phyloP scores from a whole-genome alignment of 495 filamentous ascomycete species.

The Lasiosphaeria ovina region DNA sequence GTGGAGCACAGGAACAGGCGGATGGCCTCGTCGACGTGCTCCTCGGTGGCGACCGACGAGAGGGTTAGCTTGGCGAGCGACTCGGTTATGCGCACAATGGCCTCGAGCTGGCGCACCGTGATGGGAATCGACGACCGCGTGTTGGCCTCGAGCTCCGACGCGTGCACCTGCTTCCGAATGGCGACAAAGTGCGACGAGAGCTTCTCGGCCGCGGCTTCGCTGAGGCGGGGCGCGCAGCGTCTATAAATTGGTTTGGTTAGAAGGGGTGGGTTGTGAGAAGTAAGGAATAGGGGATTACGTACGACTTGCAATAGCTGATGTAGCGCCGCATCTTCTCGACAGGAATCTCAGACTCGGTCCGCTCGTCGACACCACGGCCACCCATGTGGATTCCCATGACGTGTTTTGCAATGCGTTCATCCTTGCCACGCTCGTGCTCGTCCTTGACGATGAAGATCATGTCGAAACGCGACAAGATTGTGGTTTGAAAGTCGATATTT shows the following conservation, averaged over 20 bases:
- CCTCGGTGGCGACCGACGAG: constrained; percentile 78
- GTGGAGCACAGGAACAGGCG: constrained; percentile 94
- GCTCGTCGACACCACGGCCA: constrained; percentile 78
- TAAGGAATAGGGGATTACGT: constrained; percentile 35
- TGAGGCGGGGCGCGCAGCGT: constrained; percentile 89
- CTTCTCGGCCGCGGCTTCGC: constrained; percentile 90
- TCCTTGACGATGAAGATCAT: constrained; percentile 99
- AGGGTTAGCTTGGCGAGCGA: constrained; percentile 89
- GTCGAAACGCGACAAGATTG: constrained; percentile 96
- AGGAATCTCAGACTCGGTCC: constrained; percentile 78
- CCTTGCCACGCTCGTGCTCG: constrained; percentile 83
- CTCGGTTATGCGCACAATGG: constrained; percentile 95
- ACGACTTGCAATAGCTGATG: constrained; percentile 96
- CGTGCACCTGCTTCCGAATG: constrained; percentile 92
- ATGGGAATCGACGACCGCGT: constrained; percentile 91
- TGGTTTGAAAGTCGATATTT: constrained; percentile 99
- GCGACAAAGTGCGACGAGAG: constrained; percentile 96
- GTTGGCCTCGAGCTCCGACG: constrained; percentile 81
- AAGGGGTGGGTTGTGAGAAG: background rate
- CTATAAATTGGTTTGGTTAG: constrained; percentile 48
- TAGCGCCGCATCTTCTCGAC: constrained; percentile 98
- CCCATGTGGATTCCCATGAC: constrained; percentile 99
- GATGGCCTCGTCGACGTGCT: constrained; percentile 97
- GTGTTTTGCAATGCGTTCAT: constrained; percentile 93
- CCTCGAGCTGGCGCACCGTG: constrained; percentile 94